Conservation (phyloP, 108 stramenopile species). For the Pseudonitzschia multiseries region DNA sequence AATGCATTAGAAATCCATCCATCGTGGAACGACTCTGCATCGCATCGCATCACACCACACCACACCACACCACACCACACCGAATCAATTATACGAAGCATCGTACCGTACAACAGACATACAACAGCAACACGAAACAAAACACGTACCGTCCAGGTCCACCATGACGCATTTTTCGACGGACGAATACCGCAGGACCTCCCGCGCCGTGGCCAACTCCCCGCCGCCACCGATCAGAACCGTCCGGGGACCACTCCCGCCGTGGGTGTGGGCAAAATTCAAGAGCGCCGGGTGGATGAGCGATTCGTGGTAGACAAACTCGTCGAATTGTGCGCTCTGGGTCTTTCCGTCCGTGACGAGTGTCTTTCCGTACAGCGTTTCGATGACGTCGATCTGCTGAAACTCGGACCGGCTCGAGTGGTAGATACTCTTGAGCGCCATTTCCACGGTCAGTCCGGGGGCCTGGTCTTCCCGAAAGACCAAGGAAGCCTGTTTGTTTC, state of each 20-base stretch:
- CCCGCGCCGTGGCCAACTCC: constrained; percentile 86
- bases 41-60: too few species aligned
- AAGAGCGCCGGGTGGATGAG: constrained; percentile 83
- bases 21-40: too few species aligned
- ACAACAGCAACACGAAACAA: neutral
- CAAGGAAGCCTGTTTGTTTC: constrained; percentile 44
- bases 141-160: constrained; percentile 65
- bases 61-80: too few species aligned
- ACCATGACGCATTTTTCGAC: constrained; percentile 89
- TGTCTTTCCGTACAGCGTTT: constrained; percentile 54
- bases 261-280: constrained; percentile 34
- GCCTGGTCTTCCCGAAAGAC: constrained; percentile 52
- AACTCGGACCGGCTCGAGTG: constrained; percentile 45
- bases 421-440: constrained; percentile 48
- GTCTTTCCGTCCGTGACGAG: constrained; percentile 93
- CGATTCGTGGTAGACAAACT: constrained; percentile 87
- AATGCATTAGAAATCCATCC: too few species aligned
- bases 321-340: constrained; percentile 80
- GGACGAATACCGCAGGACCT: constrained; percentile 72
- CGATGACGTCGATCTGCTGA: constrained; percentile 45
- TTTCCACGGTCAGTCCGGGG: constrained; percentile 55
- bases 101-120: too few species aligned
- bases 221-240: constrained; percentile 91
- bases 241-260: constrained; percentile 47
- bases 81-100: too few species aligned